Conservation (phyloP, 768 basidiomycete species). For the Lentinula aciculospora region DNA sequence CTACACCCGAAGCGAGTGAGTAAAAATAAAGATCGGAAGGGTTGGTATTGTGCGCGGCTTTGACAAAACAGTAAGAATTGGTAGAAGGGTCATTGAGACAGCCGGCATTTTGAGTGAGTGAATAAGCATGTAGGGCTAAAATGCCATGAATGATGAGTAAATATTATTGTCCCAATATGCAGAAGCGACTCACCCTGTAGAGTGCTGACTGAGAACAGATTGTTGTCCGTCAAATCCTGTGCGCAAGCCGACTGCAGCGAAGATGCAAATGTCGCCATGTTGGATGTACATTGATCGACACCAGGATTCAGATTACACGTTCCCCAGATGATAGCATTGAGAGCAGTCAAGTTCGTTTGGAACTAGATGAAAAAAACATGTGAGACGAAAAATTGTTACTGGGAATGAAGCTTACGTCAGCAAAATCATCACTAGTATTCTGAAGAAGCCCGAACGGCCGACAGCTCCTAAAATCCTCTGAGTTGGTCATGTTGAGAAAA, state of each 20-base stretch:
- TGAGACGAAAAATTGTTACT: background rate
- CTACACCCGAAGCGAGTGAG: constrained; percentile 53
- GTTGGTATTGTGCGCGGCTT: constrained; percentile 50
- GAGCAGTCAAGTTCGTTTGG: constrained; percentile 51
- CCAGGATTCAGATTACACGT: constrained; percentile 62
- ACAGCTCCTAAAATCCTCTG: constrained; percentile 60
- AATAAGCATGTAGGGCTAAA: constrained; percentile 57
- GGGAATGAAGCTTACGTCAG: constrained; percentile 31
- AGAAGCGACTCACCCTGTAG: constrained; percentile 41
- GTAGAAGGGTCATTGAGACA: constrained; percentile 55
- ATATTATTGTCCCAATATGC: background rate
- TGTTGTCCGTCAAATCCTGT: constrained; percentile 46
- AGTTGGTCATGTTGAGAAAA: constrained; percentile 69
- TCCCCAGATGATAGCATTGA: constrained; percentile 73
- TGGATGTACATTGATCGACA: constrained; percentile 48
- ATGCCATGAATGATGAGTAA: constrained; percentile 2
- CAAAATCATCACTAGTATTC: constrained; percentile 31
- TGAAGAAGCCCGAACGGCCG: constrained; percentile 66
- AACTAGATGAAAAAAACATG: constrained; percentile 34
- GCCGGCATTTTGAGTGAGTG: constrained; percentile 52
- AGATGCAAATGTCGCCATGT: constrained; percentile 62
- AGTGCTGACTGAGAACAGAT: constrained; percentile 47
- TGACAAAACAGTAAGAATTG: constrained; percentile 69
- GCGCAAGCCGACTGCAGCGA: constrained; percentile 45
- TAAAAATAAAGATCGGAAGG: constrained; percentile 74